A percentile compares a stretch with the other conserved stretches of the same genome.
These are phyloP conservation scores for Alternaria triticimaculans DNA, from an alignment of 2,329 filamentous ascomycete species.

Conservation along the genomic window DNA sequence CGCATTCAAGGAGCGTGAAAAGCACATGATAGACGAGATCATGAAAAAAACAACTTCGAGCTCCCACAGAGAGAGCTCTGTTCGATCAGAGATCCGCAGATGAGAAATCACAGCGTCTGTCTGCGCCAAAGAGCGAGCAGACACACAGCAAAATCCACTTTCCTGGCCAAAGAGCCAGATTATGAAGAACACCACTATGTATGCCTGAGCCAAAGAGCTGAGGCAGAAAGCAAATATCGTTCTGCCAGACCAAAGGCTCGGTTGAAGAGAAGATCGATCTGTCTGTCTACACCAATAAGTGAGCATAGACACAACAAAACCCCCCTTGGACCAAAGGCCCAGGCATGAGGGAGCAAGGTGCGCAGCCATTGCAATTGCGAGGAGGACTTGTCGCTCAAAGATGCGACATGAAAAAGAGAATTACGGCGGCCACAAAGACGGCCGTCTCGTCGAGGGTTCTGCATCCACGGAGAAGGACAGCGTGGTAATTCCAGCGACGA, in stretches of 20 bases:
- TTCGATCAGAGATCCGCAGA: background rate
- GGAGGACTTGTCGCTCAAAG: background rate
- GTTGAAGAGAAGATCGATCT: background rate
- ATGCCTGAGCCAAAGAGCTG: background rate
- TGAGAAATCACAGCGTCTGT: no score
- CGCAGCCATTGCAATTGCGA: background rate
- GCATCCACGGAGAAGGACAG: background rate
- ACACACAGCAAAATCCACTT: background rate
- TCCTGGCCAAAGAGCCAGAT: no score
- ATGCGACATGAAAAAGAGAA: background rate
- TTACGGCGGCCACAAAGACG: background rate
- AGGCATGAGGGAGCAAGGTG: background rate
- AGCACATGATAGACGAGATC: background rate
- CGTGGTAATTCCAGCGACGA: background rate
- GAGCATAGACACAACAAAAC: background rate
- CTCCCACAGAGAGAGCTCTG: background rate
- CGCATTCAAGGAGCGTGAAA: background rate
- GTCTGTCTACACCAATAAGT: background rate
- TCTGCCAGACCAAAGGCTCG: no score
- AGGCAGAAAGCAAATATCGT: background rate
- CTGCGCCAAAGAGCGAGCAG: background rate
- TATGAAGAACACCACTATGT: no score
- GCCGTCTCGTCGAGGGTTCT: background rate
- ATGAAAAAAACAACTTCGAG: background rate
- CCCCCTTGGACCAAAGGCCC: background rate